Conservation (phyloP, 805 yeast species). For the Candida hungchunana region DNA sequence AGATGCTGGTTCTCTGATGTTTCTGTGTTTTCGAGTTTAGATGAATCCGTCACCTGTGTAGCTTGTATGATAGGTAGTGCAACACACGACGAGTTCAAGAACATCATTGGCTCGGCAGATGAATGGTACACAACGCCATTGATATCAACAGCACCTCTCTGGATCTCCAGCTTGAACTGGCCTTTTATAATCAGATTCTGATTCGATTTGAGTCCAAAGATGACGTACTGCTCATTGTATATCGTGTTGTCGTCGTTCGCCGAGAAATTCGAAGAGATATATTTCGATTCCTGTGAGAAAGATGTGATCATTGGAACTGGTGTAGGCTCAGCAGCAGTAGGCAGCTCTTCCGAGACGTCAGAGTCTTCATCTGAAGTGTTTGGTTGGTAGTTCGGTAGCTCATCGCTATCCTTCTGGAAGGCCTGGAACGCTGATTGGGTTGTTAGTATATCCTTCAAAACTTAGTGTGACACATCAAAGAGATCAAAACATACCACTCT, state of each 20-base stretch:
- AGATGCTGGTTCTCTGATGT: constrained; percentile 35
- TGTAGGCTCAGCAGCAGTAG: constrained; percentile 1
- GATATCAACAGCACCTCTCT: constrained; percentile 43
- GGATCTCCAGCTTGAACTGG: constrained; percentile 38
- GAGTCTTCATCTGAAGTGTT: constrained; percentile 21
- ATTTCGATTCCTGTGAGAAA: constrained; percentile 13
- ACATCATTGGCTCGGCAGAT: constrained; percentile 27
- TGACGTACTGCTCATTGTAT: constrained; percentile 29
- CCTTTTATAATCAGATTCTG: constrained; percentile 46
- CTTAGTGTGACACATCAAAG: background rate
- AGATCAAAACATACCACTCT: constrained; percentile 8
- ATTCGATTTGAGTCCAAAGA: constrained; percentile 38
- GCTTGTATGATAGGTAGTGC: constrained; percentile 43
- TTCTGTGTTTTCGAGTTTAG: constrained; percentile 25
- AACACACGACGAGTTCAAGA: constrained; percentile 30
- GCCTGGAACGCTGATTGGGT: constrained; percentile 21
- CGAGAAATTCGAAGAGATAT: constrained; percentile 33
- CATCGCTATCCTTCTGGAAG: constrained; percentile 12
- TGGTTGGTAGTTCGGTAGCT: constrained; percentile 18
- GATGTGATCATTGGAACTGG: constrained; percentile 2
- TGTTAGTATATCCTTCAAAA: constrained; percentile 1
- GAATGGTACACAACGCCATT: constrained; percentile 37
- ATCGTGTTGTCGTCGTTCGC: constrained; percentile 37
- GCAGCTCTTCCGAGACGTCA: constrained; percentile 1
- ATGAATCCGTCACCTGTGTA: constrained; percentile 34